Evolutionary conservation across 306 rosid species (phyloP), one percentile per base, ranked within the genome.

Genomic region (Crotalaria pallida): DNA sequence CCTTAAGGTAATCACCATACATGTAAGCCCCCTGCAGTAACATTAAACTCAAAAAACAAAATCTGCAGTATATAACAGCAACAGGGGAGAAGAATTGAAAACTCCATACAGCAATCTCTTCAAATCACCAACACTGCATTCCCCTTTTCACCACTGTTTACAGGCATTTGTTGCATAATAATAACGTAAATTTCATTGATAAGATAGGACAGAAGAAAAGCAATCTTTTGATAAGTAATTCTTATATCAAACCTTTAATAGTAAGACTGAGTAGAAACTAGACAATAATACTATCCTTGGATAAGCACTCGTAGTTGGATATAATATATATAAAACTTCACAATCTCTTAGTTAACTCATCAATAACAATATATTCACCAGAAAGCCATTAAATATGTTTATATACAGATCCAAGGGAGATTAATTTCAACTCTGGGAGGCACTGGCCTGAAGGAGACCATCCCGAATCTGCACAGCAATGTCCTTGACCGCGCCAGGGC

Each of bases 401-500:
- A 22, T 55, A 56, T 58, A 74, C 67, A 63, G 3, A 1, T 34
- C 65, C 45, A 55, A 22, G 41, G 49, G 74, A 51, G 22, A 61
- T 53, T 41, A 62, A 12, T n/a, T 26, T 48, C 16, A 5, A 12
- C 48, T 59, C 11, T 73, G 55, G 21, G 64, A 23, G 68, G 92
- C 69, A 40, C 16, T 53, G 13, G 72, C 88, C 48, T 85, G 89
- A 62, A 83, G 90, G 18, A 89, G 88, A 58, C 96, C 96, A 22
- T 87, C 88, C 18, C 92, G 78, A 10, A 89, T 89, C 84, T 87
- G 92, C 36, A 59, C 44, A 60, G 89, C 89, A 56, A 85, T 41
- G 40, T 89, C 88, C 75, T 33, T 83, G 40, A 89, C 90, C 1
- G 88, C 92, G 15, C 92, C 92, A 3, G 96, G 96, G 10, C 92